Evolutionary conservation across 192 early-diverging fungal genomes (phyloP).

Genomic region (Coemansia brasiliensis): DNA sequence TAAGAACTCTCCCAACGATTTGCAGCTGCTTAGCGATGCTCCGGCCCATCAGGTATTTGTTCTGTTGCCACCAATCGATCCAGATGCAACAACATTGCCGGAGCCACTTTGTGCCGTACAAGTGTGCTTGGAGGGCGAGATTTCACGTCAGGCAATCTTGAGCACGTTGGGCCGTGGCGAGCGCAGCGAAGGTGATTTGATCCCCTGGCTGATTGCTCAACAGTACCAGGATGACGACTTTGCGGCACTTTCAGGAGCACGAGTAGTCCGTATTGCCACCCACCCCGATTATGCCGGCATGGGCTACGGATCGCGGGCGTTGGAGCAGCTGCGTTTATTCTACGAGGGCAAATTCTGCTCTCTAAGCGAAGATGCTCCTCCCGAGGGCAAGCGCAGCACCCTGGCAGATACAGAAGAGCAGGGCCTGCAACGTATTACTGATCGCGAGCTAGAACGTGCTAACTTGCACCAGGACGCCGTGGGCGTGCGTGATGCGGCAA

Average conservation of each 20-base stretch:
- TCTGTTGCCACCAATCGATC: conserved; percentile 84
- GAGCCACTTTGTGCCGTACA: conserved; percentile 91
- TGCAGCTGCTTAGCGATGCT: conserved; percentile 96
- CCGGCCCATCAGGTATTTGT: conserved; percentile 98
- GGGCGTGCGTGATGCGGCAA: conserved; percentile 79
- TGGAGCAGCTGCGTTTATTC: conserved; percentile 83
- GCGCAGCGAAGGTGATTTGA: conserved; percentile 89
- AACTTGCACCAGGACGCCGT: conserved; percentile 74
- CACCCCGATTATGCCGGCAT: conserved; percentile 95
- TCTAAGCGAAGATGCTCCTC: conserved; percentile 58
- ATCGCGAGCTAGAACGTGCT: conserved; percentile 58
- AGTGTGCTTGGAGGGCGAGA: conserved; percentile 92
- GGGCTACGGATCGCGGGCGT: conserved; percentile 93
- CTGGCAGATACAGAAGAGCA: conserved; percentile 58
- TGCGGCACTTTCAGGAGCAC: conserved; percentile 88
- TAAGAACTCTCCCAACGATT: conserved; percentile 98
- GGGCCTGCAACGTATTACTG: conserved; percentile 58
- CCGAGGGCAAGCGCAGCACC: conserved; percentile 11
- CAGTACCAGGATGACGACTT: conserved; percentile 97
- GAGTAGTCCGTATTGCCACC: conserved; percentile 96
- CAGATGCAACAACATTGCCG: conserved; percentile 68
- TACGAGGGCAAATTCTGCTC: conserved; percentile 79
- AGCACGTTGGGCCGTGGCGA: conserved; percentile 82
- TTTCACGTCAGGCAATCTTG: conserved; percentile 83
- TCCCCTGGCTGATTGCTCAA: conserved; percentile 96